Evolutionary conservation across 768 basidiomycete genomes (phyloP).

Genomic region (Lentinula aciculospora): DNA sequence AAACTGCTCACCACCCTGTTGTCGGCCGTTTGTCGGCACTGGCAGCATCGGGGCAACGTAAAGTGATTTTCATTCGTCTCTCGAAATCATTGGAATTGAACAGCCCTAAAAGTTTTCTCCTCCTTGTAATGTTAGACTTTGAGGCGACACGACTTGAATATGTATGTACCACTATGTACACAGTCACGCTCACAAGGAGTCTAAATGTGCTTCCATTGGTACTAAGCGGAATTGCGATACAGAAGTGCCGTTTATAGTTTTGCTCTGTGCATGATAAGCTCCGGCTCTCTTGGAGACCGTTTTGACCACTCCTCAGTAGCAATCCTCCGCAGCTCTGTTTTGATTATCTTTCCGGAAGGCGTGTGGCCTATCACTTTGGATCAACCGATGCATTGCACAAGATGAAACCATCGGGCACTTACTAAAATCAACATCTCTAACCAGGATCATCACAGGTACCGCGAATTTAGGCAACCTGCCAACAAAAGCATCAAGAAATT

Average conservation of each 20-base stretch:
- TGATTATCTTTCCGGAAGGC: slow-evolving; percentile 6
- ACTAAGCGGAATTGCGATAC: no score
- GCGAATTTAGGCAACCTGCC: slow-evolving; percentile 42
- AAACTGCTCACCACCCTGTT: no score
- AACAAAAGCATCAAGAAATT: not conserved
- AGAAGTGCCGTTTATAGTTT: not conserved
- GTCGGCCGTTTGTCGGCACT: no score
- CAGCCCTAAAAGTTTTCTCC: no score
- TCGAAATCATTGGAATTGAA: no score
- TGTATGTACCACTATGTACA: no score
- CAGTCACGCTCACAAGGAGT: no score
- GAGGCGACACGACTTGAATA: no score
- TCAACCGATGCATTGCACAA: not conserved
- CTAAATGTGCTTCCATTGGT: no score
- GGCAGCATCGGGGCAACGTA: no score
- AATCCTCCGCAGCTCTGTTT: not conserved
- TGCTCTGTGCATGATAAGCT: not conserved
- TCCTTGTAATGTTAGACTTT: no score
- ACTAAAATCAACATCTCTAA: slow-evolving; percentile 35
- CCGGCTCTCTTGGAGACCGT: not conserved
- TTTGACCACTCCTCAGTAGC: slow-evolving; percentile 3
- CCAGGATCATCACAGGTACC: slow-evolving; percentile 44
- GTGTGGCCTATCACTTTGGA: not conserved
- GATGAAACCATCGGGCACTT: slow-evolving; percentile 7
- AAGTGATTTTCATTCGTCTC: no score